These are phyloP conservation scores for Piper longum DNA, from an alignment of 164 flowering plant genomes.

Conservation along the genomic window DNA sequence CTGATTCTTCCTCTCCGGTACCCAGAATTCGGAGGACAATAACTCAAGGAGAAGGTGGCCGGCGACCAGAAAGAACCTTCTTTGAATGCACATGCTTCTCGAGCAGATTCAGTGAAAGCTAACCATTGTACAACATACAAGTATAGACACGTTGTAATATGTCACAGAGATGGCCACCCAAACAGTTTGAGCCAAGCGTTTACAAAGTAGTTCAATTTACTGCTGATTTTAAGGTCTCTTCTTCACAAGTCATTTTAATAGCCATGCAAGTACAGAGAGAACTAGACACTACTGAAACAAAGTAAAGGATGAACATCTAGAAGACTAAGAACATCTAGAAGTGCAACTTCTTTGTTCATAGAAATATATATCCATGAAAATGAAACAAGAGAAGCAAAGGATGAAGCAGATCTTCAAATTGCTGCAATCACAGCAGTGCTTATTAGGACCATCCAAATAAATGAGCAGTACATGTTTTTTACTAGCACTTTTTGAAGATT, in stretches of 20 bases:
- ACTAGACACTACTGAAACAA: too few species aligned
- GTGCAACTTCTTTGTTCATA: neutral
- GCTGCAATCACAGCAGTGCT: neutral
- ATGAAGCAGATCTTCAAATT: neutral
- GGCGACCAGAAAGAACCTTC: constrained; percentile 22
- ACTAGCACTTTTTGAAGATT: neutral
- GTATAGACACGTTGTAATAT: too few species aligned
- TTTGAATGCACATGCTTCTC: constrained; percentile 51
- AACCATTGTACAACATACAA: neutral
- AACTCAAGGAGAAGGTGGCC: constrained; percentile 3
- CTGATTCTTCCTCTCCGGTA: constrained; percentile 11
- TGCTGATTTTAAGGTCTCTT: too few species aligned
- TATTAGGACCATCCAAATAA: neutral
- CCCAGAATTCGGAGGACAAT: constrained; percentile 5
- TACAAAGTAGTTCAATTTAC: too few species aligned
- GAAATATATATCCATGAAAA: too few species aligned
- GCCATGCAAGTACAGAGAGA: too few species aligned
- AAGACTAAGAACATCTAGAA: too few species aligned
- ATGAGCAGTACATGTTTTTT: neutral
- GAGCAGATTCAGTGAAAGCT: constrained; percentile 15
- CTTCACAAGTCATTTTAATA: too few species aligned
- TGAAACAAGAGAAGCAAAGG: neutral
- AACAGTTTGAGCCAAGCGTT: too few species aligned
- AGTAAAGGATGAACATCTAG: too few species aligned
- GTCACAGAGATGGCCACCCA: too few species aligned